A percentile compares a stretch with the other conserved stretches of the same genome.
phyloP scores from a whole-genome alignment of 257 asterid species.

The Anisodus tanguticus region DNA sequence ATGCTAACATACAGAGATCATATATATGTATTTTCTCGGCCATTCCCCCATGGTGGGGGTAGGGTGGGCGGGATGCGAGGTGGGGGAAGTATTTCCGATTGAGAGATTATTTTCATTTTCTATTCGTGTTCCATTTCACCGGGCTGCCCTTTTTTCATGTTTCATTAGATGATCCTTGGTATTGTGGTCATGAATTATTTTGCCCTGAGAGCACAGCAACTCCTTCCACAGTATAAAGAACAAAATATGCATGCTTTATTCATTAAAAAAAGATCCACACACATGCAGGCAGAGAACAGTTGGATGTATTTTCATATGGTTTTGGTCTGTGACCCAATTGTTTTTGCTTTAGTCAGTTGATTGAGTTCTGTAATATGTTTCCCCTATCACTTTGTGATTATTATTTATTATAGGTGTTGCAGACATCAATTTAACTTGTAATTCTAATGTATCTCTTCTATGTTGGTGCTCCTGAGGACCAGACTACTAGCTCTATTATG shows the following conservation, averaged over 20 bases:
- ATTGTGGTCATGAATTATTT: neutral
- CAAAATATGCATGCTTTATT: neutral
- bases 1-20: neutral
- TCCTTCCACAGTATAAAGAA: neutral
- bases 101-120: neutral
- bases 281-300: neutral
- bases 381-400: neutral
- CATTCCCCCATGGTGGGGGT: neutral
- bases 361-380: neutral
- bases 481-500: neutral
- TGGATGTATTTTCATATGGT: conserved; percentile 15
- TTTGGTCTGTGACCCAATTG: neutral
- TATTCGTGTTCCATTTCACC: neutral
- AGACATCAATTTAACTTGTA: neutral
- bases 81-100: neutral
- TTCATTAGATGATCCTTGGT: neutral
- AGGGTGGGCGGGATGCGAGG: neutral
- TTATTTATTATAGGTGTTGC: neutral
- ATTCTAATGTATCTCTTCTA: neutral
- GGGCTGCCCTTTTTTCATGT: neutral
- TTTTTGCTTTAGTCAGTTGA: conserved; percentile 7
- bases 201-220: neutral
- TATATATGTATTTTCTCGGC: neutral
- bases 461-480: conserved; percentile 10
- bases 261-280: neutral